Evolutionary conservation across 176 grass and related monocot species (phyloP), one percentile per base, ranked within the genome.

Genomic region (Leersia perrieri): DNA sequence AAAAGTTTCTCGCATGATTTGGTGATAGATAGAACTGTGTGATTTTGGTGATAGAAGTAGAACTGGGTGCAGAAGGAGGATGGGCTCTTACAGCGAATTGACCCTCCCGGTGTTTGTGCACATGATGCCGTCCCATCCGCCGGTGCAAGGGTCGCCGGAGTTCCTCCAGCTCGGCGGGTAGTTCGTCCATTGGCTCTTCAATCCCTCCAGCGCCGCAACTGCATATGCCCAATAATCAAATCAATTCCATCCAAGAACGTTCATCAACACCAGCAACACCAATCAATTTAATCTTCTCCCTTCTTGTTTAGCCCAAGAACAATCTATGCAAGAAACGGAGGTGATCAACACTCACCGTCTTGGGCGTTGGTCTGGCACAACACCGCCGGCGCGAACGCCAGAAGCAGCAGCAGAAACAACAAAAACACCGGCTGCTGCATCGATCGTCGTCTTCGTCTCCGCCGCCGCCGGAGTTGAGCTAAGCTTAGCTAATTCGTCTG

Each of bases 111-210:
- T n/a, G 81, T 27, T 28, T 69, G 8, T 61, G 80, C 89, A 91
- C 63, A 42, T 60, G 71, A 91, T 18, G 11, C 89, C 89, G 76
- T 76, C 89, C 89, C 89, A 91, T 1, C 3, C 33, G 3, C 39
- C 70, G 63, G 60, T 33, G 42, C 89, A 91, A 55, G 89, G 89
- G 85, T 91, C 89, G 81, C 29, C 58, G 35, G 68, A 40, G 58
- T 27, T 30, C 89, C 89, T 30, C 89, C 89, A 91, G 75, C 63
- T 87, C 13, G 5, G 5, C 11, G 84, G 89, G 69, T 49, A 62
- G 80, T 84, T 87, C 33, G 5, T 80, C 89, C 80, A 84, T 5
- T 75, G 4, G 42, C 35, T 15, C 84, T 70, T 69, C 33, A 90
- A 11, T 1, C 63, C 13, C 60, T 35, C 75, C 3, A 90, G 70